Base-by-base conservation (phyloP, 2,329 filamentous ascomycete genomes). In the Purpureocillium takamizusanense region DNA sequence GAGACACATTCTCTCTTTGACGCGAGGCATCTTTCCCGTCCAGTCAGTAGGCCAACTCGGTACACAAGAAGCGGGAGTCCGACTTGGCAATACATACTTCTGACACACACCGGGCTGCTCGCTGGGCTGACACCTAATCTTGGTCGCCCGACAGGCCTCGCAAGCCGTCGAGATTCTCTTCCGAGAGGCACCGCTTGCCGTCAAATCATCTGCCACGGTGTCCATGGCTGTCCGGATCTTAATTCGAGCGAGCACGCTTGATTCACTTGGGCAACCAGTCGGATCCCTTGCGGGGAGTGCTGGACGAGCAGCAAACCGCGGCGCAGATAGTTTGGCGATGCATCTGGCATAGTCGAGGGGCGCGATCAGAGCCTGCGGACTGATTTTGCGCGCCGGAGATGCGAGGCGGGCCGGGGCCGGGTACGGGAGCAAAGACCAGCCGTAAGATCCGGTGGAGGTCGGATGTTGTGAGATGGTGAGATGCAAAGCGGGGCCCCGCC, bases 1-100 rank as follows among this genome's bases (percentile, higher is more conserved):
- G 71, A 70, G 39, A 75, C 56, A 41, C 72, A 76, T 53, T 76
- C 72, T 37, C 64, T 59, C 50, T 72, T 74, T 23, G 65, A 72
- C 33, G 67, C 65, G 35, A 67, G 61, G 47, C 72, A 76, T 47
- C 72, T 75, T 41, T 10, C 6, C 21, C 21, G 10, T 25, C 10
- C 21, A 25, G n/a, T 16, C 5, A 39, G 36, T 17, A 42, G 10
- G 14, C 6, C 8, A 30, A 23, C 12, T 28, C 18, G n/a, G 15
- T n/a, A 29, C 17, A 15, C 23, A 13, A 1, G 2, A 8, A 7
- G 23, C 14, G n/a, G 33, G 30, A n/a, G n/a, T n/a, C n/a, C 36
- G n/a, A 4, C 17, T 28, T 11, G 28, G 8, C n/a, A 12, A 13
- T 17, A 29, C 15, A 21, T 60, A 75, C 72, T 69, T 68, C 52